Base-by-base conservation (phyloP, 2,329 filamentous ascomycete species). In the Verticillium isaacii region DNA sequence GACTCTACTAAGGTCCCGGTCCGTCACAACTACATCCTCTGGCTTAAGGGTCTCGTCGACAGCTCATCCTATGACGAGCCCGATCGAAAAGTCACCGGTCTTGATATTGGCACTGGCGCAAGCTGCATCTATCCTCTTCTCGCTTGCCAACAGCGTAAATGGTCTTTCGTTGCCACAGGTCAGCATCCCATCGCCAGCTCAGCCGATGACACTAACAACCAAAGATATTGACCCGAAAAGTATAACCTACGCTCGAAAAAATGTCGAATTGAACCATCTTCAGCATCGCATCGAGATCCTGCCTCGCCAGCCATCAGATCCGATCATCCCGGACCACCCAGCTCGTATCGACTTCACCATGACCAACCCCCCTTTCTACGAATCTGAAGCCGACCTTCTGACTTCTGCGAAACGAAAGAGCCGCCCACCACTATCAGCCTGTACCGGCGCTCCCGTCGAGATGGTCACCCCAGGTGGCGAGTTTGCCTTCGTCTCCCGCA, bases 331-430 rank as follows among this genome's bases (percentile, higher is more conserved):
- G 0, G 71, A 92, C 0, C 78, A 86, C 45, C 80, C 80, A 0
- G 71, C 77, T 8, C 70, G 65, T 3, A 80, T 96, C 54, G 89
- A 94, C 71, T 97, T 98, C 72, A 87, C 86, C 62, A 96, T 98
- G 87, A 94, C 90, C 66, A 99, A 99, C 67, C 95, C 95, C 0
- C 95, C 95, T 0, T 99, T 99, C 77, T 98, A 97, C 78, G 75
- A 81, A n/a, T 93, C 91, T 0, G 77, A 83, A 3, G 75, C 82
- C 5, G 92, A 96, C 58, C 85, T 97, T 74, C 67, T 82, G 3
- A 76, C 79, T 4, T 89, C 89, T 1, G 89, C 91, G 0, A 73
- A 79, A 17, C 75, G 82, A 41, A 97, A 97, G 73, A 75, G 82
- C 3, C 81, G 82, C 0, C 87, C 87, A 0, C 90, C 93, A 0